Conservation (phyloP, 176 grass and related monocot genomes). For the Hsuehochloa calcarea region DNA sequence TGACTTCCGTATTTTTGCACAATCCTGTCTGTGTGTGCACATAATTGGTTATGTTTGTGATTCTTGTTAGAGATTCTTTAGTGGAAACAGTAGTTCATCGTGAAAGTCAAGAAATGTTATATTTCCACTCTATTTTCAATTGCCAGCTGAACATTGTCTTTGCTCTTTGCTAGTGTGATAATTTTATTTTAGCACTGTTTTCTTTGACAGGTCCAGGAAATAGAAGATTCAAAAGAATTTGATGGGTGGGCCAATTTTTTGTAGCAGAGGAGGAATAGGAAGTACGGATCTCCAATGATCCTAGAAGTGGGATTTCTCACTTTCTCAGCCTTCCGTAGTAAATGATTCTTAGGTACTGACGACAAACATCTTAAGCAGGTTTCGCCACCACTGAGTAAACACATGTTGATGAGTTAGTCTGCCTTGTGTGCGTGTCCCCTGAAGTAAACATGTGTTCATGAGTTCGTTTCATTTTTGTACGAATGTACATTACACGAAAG, state of each 20-base stretch:
- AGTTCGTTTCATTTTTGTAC: not conserved
- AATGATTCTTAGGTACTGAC: conserved; percentile 3
- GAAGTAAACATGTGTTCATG: not conserved
- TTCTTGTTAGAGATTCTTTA: conserved; percentile 22
- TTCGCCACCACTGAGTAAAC: not conserved
- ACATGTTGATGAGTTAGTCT: conserved; percentile 12
- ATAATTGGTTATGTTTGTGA: not conserved
- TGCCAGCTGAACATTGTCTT: not conserved
- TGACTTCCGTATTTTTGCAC: not conserved
- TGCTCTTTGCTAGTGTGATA: not conserved
- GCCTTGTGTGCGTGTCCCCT: not conserved
- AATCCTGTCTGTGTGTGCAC: conserved; percentile 1
- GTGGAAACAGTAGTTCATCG: conserved; percentile 4
- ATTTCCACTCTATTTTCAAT: not conserved
- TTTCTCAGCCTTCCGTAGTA: not conserved
- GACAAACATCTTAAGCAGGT: not conserved
- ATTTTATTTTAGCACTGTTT: not conserved
- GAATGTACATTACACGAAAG: not conserved
- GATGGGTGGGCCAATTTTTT: not conserved
- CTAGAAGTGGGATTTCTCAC: not conserved
- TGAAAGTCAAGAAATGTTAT: conserved; percentile 10
- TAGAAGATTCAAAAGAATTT: conserved; percentile 14
- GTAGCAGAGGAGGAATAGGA: not conserved
- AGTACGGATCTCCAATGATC: not conserved
- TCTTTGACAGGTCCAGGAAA: conserved; percentile 16